phyloP scores from a whole-genome alignment of 257 asterid species.

The Sherardia arvensis region DNA sequence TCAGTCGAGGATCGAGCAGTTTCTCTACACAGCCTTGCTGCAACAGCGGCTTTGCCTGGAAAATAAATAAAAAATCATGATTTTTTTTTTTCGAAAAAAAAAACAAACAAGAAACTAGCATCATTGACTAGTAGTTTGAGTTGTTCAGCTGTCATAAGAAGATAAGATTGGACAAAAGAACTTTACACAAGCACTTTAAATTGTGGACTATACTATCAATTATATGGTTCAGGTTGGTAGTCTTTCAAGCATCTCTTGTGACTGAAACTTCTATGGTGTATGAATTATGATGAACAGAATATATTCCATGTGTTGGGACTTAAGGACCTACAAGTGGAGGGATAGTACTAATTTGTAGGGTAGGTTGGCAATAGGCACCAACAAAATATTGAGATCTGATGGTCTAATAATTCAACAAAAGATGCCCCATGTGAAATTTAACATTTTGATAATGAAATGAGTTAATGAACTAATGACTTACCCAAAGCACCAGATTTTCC shows the following conservation, averaged over 20 bases:
- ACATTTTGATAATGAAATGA: background rate
- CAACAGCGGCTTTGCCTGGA: conserved; percentile 56
- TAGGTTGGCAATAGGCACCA: background rate
- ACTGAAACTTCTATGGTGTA: background rate
- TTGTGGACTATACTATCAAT: background rate
- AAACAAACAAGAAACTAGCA: background rate
- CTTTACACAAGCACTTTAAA: background rate
- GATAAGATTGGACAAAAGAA: background rate
- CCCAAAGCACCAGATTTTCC: conserved; percentile 83
- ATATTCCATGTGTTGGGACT: background rate
- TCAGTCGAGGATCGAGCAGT: conserved; percentile 40
- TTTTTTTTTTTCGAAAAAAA: background rate
- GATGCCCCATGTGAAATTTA: background rate
- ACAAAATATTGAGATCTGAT: background rate
- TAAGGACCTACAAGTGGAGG: background rate
- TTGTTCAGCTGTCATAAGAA: background rate
- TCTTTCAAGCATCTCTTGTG: conserved; percentile 1
- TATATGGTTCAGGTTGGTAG: background rate
- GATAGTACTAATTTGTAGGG: background rate
- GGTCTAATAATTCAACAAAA: background rate
- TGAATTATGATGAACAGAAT: background rate
- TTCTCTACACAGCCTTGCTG: conserved; percentile 40
- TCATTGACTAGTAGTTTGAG: background rate
- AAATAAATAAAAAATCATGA: background rate
- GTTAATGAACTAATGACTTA: conserved; percentile 26